Evolutionary conservation across 2,329 filamentous ascomycete genomes (phyloP).

Genomic region (Phyllosticta citriasiana): DNA sequence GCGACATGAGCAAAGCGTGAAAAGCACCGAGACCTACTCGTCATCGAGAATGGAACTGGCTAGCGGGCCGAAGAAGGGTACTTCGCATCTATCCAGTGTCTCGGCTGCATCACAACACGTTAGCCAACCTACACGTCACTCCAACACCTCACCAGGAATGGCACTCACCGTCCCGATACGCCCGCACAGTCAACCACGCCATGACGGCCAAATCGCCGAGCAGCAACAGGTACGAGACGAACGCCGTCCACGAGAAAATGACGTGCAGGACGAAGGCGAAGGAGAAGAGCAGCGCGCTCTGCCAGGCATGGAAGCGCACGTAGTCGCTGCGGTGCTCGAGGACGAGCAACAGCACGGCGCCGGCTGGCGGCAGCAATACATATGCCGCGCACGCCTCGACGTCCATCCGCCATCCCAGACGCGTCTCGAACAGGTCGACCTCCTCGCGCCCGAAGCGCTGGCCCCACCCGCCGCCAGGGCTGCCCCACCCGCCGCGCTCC

Average conservation of each 20-base stretch:
- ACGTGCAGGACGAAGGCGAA: constrained; percentile 66
- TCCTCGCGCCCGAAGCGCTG: constrained; percentile 48
- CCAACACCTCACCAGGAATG: not conserved
- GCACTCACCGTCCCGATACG: constrained; percentile 69
- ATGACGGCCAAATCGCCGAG: constrained; percentile 67
- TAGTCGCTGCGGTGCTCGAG: constrained; percentile 94
- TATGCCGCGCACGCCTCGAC: constrained; percentile 90
- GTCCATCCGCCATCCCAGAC: constrained; percentile 73
- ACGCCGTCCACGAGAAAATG: constrained; percentile 72
- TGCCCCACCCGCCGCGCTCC: constrained; percentile 16
- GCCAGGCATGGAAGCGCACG: constrained; percentile 96
- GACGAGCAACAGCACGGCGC: constrained; percentile 73
- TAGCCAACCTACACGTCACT: not conserved
- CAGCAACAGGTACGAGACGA: constrained; percentile 77
- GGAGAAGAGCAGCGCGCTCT: constrained; percentile 75
- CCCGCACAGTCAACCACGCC: constrained; percentile 62
- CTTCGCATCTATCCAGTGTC: constrained; percentile 60
- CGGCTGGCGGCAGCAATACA: constrained; percentile 71
- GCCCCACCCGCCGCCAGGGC: constrained; percentile 27
- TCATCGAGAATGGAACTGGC: constrained; percentile 88
- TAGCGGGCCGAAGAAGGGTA: constrained; percentile 75
- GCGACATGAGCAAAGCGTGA: constrained; percentile 24
- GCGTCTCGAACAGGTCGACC: constrained; percentile 76
- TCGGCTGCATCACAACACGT: constrained; percentile 38
- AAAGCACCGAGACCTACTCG: constrained; percentile 42